phyloP scores from a whole-genome alignment of 1,284 basidiomycete species.

The Puccinia brachypodii region DNA sequence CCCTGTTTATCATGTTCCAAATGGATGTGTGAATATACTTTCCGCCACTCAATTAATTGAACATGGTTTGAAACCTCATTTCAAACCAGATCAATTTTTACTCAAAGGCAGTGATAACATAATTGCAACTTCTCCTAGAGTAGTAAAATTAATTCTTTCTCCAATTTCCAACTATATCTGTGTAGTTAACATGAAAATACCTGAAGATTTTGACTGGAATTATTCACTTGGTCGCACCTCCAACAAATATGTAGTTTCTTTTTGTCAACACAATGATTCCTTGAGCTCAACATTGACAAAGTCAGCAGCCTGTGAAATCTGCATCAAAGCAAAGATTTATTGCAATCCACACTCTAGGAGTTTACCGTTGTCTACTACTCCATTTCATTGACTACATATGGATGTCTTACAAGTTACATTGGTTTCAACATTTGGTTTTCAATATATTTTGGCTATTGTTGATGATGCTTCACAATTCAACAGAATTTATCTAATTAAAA shows the following conservation, averaged over 20 bases:
- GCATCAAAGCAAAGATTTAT: neutral
- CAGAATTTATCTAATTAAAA: neutral
- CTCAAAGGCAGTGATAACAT: neutral
- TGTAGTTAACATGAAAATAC: neutral
- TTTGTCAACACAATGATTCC: neutral
- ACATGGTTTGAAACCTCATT: neutral
- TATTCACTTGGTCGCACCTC: slow-evolving; percentile 6
- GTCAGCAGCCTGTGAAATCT: neutral
- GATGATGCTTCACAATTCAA: slow-evolving; percentile 20
- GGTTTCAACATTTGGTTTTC: neutral
- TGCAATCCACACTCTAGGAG: neutral
- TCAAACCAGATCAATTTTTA: neutral
- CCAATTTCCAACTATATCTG: neutral
- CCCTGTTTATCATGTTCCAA: slow-evolving; percentile 9
- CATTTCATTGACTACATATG: neutral
- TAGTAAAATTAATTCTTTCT: neutral
- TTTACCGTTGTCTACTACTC: neutral
- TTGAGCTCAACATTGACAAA: neutral
- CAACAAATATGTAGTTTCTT: neutral
- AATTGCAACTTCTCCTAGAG: neutral
- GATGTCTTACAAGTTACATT: neutral
- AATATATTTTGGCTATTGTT: slow-evolving; percentile 14
- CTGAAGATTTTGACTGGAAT: neutral
- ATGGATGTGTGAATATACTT: neutral
- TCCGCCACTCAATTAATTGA: neutral